phyloP scores from a whole-genome alignment of 2,329 filamentous ascomycete genomes.

The Phialophora expanda region DNA sequence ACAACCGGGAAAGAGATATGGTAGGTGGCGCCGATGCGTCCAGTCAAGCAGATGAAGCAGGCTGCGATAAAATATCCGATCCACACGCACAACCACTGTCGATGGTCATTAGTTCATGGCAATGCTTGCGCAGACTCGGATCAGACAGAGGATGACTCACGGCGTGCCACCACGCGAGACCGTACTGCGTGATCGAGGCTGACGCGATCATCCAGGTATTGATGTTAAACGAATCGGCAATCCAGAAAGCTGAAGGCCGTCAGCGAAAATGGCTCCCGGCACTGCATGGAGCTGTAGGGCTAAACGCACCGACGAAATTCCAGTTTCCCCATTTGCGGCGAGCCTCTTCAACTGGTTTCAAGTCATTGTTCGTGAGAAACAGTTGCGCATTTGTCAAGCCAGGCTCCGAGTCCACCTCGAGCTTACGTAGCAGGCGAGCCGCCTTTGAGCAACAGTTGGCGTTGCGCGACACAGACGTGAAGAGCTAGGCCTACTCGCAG shows the following conservation, averaged over 20 bases:
- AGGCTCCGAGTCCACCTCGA: conserved; percentile 75
- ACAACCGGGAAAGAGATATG: conserved; percentile 54
- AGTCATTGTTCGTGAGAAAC: conserved; percentile 58
- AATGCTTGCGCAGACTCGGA: background rate
- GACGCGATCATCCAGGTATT: conserved; percentile 49
- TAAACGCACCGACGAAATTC: conserved; percentile 43
- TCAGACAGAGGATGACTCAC: background rate
- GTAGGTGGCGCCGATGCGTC: conserved; percentile 49
- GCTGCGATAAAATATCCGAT: conserved; percentile 49
- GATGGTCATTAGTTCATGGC: background rate
- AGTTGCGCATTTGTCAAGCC: conserved; percentile 63
- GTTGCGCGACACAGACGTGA: background rate
- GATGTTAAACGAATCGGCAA: conserved; percentile 47
- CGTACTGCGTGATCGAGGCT: conserved; percentile 52
- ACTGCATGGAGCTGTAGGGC: conserved; percentile 67
- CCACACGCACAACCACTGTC: conserved; percentile 42
- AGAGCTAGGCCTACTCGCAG: background rate
- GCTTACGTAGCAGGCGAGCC: conserved; percentile 51
- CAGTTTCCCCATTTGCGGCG: conserved; percentile 48
- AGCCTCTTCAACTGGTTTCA: conserved; percentile 48
- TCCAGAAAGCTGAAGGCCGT: conserved; percentile 62
- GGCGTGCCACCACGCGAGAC: conserved; percentile 51
- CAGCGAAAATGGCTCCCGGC: conserved; percentile 53
- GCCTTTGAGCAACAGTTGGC: conserved; percentile 9
- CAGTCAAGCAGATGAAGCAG: conserved; percentile 46